Percentiles rank a stretch among this genome's conserved stretches.
phyloP scores from a whole-genome alignment of 257 asterid genomes.

The Ilex asprella region DNA sequence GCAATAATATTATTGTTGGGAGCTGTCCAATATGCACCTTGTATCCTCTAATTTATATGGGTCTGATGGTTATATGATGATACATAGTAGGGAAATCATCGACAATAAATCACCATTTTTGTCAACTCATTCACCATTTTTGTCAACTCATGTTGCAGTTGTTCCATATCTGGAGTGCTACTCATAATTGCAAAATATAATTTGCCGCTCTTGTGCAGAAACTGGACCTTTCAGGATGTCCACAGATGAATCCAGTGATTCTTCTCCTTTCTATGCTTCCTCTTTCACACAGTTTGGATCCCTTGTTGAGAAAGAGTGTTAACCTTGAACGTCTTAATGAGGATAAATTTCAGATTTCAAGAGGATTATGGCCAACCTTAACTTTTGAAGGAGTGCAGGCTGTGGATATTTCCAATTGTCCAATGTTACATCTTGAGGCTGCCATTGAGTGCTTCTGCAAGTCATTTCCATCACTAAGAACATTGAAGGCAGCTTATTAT shows the following conservation, averaged over 20 bases:
- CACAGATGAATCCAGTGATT: constrained; percentile 46
- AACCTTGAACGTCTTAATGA: constrained; percentile 21
- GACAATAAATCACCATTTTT: background rate
- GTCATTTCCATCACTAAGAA: constrained; percentile 68
- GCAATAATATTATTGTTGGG: too few species aligned
- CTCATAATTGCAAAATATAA: too few species aligned
- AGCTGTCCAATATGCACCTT: too few species aligned
- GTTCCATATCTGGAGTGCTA: too few species aligned
- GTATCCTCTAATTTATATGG: too few species aligned
- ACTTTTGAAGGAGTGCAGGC: constrained; percentile 63
- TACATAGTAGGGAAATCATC: too few species aligned
- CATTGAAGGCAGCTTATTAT: constrained; percentile 58
- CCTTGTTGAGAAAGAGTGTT: constrained; percentile 28
- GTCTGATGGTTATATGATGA: too few species aligned
- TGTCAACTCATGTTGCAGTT: too few species aligned
- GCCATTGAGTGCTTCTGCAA: constrained; percentile 51
- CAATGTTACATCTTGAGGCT: constrained; percentile 50
- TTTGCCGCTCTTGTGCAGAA: constrained; percentile 35
- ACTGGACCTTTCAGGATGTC: constrained; percentile 77
- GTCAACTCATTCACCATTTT: background rate
- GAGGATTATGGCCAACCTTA: constrained; percentile 29
- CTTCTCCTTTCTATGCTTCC: constrained; percentile 58
- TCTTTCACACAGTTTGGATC: constrained; percentile 24
- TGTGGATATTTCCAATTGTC: constrained; percentile 79
- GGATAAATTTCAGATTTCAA: constrained; percentile 20